Evolutionary conservation across 2,329 filamentous ascomycete genomes (phyloP).

Genomic region (Emmonsia crescens): DNA sequence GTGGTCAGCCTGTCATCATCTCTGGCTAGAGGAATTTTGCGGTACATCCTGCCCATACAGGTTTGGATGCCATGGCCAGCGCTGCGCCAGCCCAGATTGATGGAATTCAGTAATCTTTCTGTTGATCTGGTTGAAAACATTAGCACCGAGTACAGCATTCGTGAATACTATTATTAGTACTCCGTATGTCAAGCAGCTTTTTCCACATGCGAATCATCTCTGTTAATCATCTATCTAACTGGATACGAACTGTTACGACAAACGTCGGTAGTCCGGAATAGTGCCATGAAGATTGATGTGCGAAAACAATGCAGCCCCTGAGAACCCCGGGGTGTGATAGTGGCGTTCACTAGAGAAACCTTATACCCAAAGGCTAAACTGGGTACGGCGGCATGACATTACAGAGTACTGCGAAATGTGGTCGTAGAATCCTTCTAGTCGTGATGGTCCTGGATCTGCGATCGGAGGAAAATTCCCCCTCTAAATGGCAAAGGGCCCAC

Average conservation of each 20-base stretch:
- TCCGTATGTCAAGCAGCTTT: no score
- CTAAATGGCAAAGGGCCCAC: neutral
- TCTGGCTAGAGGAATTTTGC: no score
- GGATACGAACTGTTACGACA: no score
- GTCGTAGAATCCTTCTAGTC: no score
- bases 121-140: no score
- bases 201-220: neutral
- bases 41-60: neutral
- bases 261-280: no score
- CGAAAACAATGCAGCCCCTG: neutral
- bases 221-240: neutral
- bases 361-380: neutral
- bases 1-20: no score
- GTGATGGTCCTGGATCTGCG: neutral
- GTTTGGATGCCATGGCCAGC: neutral
- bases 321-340: neutral
- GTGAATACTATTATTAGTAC: no score
- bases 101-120: no score
- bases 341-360: neutral
- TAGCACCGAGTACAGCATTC: no score
- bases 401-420: neutral
- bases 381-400: neutral
- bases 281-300: neutral
- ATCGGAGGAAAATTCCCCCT: neutral
- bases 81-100: neutral